Percentiles rank a stretch among this genome's conserved stretches.
phyloP scores from a whole-genome alignment of 2,329 filamentous ascomycete genomes.

The Onygenales sp. region DNA sequence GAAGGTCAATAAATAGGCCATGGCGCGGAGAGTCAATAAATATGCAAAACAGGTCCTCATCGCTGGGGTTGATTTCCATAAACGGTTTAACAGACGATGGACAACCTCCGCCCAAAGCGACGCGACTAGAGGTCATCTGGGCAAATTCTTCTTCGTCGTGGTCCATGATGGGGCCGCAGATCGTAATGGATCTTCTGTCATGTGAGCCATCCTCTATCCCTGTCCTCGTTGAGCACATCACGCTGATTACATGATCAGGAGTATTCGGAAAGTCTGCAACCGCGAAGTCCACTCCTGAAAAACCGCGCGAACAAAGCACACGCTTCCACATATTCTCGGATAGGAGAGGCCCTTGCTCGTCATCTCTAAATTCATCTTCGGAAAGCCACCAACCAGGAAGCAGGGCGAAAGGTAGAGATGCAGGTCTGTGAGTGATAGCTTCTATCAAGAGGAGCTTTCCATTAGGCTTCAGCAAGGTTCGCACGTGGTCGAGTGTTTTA shows the following conservation, averaged over 20 bases:
- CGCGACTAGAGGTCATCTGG: neutral
- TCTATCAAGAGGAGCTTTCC: constrained; percentile 38
- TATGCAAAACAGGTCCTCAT: neutral
- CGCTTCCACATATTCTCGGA: neutral
- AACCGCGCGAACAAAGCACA: constrained; percentile 2
- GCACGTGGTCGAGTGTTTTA: constrained; percentile 19
- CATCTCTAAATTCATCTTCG: constrained; percentile 12
- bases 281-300: constrained; percentile 5
- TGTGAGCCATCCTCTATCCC: neutral
- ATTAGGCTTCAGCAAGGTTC: constrained; percentile 32
- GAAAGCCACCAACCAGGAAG: constrained; percentile 26
- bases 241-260: neutral
- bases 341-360: neutral
- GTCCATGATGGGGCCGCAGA: neutral
- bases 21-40: neutral
- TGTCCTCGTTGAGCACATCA: neutral
- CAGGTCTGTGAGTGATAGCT: constrained; percentile 13
- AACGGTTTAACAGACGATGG: neutral
- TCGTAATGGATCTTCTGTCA: neutral
- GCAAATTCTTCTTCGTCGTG: neutral
- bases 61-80: neutral
- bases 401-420: constrained; percentile 15
- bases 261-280: neutral
- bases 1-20: neutral
- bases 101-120: neutral